Evolutionary conservation across 495 filamentous ascomycete species (phyloP).

Genomic region (Trichoderma parareesei): DNA sequence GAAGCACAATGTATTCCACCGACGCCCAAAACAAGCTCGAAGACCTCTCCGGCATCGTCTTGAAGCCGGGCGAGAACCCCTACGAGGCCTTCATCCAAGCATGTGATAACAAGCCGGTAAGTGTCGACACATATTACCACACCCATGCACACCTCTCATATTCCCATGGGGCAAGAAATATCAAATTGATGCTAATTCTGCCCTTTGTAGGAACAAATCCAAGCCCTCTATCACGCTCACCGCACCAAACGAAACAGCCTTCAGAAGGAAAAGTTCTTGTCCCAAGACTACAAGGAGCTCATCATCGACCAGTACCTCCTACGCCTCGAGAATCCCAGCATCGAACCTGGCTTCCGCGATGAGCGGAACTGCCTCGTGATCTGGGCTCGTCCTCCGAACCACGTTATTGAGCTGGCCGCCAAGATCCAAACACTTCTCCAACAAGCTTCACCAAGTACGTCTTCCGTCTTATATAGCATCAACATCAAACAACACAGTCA

Average conservation of each 20-base stretch:
- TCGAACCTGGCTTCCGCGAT: constrained; percentile 61
- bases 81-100: constrained; percentile 66
- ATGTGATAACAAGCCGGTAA: constrained; percentile 52
- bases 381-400: constrained; percentile 74
- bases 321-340: constrained; percentile 49
- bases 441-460: constrained; percentile 57
- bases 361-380: constrained; percentile 74
- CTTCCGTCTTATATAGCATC: not conserved
- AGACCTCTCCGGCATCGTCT: constrained; percentile 46
- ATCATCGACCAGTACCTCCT: constrained; percentile 67
- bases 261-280: constrained; percentile 59
- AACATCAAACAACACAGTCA: not conserved
- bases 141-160: not conserved
- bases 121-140: constrained; percentile 14
- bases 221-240: constrained; percentile 63
- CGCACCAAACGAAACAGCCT: constrained; percentile 63
- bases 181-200: not conserved
- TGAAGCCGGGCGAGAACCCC: constrained; percentile 52
- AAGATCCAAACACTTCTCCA: constrained; percentile 60
- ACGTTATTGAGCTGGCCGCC: constrained; percentile 54
- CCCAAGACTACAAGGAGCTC: constrained; percentile 59
- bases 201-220: constrained; percentile 40
- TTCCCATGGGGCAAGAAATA: not conserved
- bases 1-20: constrained; percentile 27
- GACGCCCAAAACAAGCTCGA: constrained; percentile 46